Conservation (phyloP, 2,329 filamentous ascomycete species). For the Coniochaeta hoffmannii region DNA sequence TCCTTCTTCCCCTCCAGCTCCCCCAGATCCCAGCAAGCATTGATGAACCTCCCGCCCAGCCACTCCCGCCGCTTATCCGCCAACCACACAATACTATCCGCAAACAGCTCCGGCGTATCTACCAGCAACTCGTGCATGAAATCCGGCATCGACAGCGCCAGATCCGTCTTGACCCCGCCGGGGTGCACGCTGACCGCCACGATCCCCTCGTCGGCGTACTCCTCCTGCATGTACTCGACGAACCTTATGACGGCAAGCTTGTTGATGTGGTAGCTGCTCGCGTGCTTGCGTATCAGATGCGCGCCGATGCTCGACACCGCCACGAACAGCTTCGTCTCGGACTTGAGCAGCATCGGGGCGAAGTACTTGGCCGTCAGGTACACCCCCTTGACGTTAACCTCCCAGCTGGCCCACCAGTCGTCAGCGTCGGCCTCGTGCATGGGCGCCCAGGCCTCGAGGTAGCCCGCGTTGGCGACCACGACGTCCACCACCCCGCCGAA, state of each 20-base stretch:
- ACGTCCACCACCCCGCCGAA: conserved; percentile 23
- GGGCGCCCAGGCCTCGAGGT: conserved; percentile 26
- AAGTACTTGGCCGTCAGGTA: conserved; percentile 38
- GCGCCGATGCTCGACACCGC: background rate
- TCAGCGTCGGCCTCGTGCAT: conserved; percentile 29
- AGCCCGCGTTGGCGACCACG: conserved; percentile 32
- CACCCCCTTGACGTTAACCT: conserved; percentile 42
- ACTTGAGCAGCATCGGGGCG: conserved; percentile 31
- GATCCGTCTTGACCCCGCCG: background rate
- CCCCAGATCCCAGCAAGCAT: conserved; percentile 1
- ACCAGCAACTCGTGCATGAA: background rate
- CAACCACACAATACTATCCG: background rate
- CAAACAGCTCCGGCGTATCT: conserved; percentile 2
- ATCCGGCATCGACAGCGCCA: conserved; percentile 1
- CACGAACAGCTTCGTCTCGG: conserved; percentile 1
- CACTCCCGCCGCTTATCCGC: conserved; percentile 1
- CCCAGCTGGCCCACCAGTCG: conserved; percentile 39
- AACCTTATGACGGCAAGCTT: conserved; percentile 4
- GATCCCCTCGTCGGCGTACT: conserved; percentile 3
- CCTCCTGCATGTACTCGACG: conserved; percentile 2
- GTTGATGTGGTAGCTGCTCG: background rate
- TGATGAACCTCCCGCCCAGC: conserved; percentile 2
- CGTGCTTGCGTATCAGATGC: background rate
- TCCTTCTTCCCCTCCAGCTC: conserved; percentile 4
- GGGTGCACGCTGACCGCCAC: conserved; percentile 3